phyloP scores from a whole-genome alignment of 2,329 filamentous ascomycete genomes.

The Fusarium sp. region DNA sequence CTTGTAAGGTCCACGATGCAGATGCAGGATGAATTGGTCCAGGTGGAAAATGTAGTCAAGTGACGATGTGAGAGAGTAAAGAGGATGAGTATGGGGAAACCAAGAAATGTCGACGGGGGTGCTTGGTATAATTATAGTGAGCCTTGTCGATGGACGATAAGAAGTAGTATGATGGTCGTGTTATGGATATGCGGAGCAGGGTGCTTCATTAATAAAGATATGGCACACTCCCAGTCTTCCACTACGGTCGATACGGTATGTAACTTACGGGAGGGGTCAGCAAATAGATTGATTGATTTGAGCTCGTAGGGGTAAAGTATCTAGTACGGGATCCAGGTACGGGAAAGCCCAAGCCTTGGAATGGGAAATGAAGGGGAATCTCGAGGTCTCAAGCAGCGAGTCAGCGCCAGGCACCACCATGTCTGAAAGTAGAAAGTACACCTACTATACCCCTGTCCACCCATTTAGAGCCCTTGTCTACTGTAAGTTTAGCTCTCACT shows the following conservation, averaged over 20 bases:
- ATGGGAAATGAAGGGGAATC: slow-evolving; percentile 39
- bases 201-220: slow-evolving; percentile 40
- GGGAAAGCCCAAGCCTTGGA: slow-evolving; percentile 12
- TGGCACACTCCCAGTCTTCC: slow-evolving; percentile 7
- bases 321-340: slow-evolving; percentile 36
- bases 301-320: slow-evolving; percentile 13
- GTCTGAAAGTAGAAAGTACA: slow-evolving; percentile 29
- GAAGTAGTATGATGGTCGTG: slow-evolving; percentile 32
- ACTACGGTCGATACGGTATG: slow-evolving; percentile 1
- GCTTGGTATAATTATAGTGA: slow-evolving; percentile 28
- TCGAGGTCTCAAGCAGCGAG: slow-evolving; percentile 25
- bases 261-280: slow-evolving; percentile 39
- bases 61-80: slow-evolving; percentile 5
- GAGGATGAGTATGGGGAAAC: slow-evolving; percentile 1
- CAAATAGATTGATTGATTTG: slow-evolving; percentile 38
- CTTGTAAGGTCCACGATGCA: slow-evolving; percentile 22
- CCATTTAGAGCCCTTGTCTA: slow-evolving; percentile 3
- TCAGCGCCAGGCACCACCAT: slow-evolving; percentile 33
- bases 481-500: slow-evolving; percentile 11
- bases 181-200: slow-evolving; percentile 24
- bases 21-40: not conserved
- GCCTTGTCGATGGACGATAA: slow-evolving; percentile 8
- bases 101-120: slow-evolving; percentile 11
- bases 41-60: not conserved
- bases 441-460: not conserved